phyloP scores from a whole-genome alignment of 2,329 filamentous ascomycete genomes.

The Penicillium sp. region DNA sequence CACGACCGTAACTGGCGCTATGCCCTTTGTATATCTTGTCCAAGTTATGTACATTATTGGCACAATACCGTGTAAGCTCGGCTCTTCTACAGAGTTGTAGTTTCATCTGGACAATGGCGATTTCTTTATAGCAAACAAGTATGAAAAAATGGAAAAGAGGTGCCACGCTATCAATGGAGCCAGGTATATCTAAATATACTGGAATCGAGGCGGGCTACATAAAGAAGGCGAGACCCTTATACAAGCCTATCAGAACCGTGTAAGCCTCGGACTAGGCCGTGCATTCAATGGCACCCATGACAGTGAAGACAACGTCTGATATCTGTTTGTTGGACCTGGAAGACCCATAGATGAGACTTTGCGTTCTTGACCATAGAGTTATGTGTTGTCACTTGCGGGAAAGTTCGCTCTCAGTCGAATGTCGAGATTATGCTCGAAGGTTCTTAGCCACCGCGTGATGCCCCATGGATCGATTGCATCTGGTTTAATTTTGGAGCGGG shows the following conservation, averaged over 20 bases:
- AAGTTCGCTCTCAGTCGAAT: not conserved
- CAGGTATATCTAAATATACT: not conserved
- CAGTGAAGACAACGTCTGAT: not conserved
- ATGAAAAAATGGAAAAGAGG: not conserved
- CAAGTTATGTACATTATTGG: not conserved
- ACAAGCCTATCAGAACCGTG: not conserved
- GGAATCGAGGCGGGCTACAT: not conserved
- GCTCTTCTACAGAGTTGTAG: not conserved
- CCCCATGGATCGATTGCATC: not conserved
- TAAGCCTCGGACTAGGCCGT: not conserved
- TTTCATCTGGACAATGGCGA: not conserved
- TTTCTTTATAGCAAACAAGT: not conserved
- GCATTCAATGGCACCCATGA: not conserved
- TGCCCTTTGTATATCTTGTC: not conserved
- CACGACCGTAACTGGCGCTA: not conserved
- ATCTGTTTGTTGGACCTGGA: not conserved
- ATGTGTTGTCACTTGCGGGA: not conserved
- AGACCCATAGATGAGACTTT: not conserved
- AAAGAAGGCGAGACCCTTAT: constrained; percentile 2
- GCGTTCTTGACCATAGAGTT: not conserved
- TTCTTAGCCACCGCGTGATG: not conserved
- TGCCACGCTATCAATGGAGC: not conserved
- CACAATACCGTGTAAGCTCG: not conserved
- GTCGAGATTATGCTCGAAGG: not conserved
- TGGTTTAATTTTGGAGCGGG: constrained; percentile 1